phyloP scores from a whole-genome alignment of 2,329 filamentous ascomycete genomes.

The Cladophialophora psammophila region DNA sequence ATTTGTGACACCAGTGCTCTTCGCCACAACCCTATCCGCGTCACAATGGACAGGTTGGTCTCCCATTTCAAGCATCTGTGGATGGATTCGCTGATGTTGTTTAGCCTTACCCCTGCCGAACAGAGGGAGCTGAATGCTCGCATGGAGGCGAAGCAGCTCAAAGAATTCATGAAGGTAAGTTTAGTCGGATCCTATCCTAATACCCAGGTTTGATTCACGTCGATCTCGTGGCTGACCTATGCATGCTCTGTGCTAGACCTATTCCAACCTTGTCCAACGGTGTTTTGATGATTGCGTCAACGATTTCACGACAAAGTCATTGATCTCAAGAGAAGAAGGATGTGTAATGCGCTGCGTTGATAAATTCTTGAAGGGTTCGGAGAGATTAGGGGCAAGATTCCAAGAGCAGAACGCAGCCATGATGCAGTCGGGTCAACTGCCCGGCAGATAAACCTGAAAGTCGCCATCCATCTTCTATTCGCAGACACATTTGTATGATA shows the following conservation, averaged over 20 bases:
- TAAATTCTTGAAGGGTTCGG: conserved; percentile 92
- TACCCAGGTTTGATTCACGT: conserved; percentile 10
- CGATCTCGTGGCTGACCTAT: conserved; percentile 21
- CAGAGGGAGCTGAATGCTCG: conserved; percentile 91
- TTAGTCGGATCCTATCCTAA: conserved; percentile 4
- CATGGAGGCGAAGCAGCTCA: conserved; percentile 98
- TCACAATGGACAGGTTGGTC: conserved; percentile 37
- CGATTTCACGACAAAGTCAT: conserved; percentile 97
- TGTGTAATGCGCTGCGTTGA: conserved; percentile 95
- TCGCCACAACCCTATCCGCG: neutral
- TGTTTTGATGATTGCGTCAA: conserved; percentile 98
- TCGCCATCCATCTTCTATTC: neutral
- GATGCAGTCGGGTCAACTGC: conserved; percentile 66
- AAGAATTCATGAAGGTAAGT: conserved; percentile 96
- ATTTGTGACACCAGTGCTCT: neutral
- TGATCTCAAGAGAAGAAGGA: conserved; percentile 84
- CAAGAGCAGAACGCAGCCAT: conserved; percentile 74
- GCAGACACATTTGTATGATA: conserved; percentile 15
- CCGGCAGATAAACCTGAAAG: conserved; percentile 48
- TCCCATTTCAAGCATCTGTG: neutral
- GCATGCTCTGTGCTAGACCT: conserved; percentile 60
- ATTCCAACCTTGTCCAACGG: conserved; percentile 64
- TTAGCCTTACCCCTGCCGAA: conserved; percentile 76
- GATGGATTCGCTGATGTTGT: conserved; percentile 1
- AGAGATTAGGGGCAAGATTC: conserved; percentile 91